Percentiles rank a stretch among this genome's conserved stretches.
Evolutionary conservation across 2,329 filamentous ascomycete species (phyloP).

Genomic region (Periconia digitata): DNA sequence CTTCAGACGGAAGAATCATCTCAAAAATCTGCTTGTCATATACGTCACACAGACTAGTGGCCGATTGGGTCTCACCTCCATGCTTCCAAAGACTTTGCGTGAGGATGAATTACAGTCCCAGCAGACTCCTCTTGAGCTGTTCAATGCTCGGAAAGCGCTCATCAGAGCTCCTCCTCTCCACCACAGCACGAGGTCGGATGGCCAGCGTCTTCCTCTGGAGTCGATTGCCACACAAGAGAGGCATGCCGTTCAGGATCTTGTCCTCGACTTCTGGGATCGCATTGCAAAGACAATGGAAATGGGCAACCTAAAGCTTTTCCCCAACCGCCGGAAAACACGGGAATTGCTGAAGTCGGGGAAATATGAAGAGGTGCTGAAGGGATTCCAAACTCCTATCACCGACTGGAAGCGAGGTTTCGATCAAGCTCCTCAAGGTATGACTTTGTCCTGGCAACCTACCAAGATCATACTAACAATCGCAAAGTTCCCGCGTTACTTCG

Average conservation of each 20-base stretch:
- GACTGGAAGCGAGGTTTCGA: constrained; percentile 85
- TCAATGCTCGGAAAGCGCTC: constrained; percentile 38
- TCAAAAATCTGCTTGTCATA: constrained; percentile 83
- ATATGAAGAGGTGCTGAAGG: constrained; percentile 78
- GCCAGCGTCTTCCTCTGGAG: constrained; percentile 38
- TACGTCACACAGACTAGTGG: constrained; percentile 95
- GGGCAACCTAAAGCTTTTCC: constrained; percentile 86
- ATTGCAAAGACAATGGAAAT: constrained; percentile 91
- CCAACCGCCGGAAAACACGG: constrained; percentile 82
- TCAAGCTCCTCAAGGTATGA: constrained; percentile 58
- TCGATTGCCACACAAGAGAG: constrained; percentile 40
- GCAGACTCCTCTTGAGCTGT: constrained; percentile 35
- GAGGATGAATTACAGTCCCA: constrained; percentile 27
- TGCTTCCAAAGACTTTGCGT: constrained; percentile 66
- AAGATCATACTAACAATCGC: constrained; percentile 21
- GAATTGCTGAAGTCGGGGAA: constrained; percentile 83
- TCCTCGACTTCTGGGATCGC: constrained; percentile 85
- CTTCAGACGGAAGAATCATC: constrained; percentile 74
- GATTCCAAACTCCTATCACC: constrained; percentile 75
- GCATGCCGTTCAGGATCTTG: constrained; percentile 53
- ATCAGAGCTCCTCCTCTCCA: constrained; percentile 40
- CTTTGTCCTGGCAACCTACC: background rate
- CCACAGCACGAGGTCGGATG: constrained; percentile 38
- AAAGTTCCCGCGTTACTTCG: constrained; percentile 60
- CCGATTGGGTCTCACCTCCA: constrained; percentile 86